Evolutionary conservation across 1,139 yeast genomes (phyloP).

Genomic region (Pichia sp.): DNA sequence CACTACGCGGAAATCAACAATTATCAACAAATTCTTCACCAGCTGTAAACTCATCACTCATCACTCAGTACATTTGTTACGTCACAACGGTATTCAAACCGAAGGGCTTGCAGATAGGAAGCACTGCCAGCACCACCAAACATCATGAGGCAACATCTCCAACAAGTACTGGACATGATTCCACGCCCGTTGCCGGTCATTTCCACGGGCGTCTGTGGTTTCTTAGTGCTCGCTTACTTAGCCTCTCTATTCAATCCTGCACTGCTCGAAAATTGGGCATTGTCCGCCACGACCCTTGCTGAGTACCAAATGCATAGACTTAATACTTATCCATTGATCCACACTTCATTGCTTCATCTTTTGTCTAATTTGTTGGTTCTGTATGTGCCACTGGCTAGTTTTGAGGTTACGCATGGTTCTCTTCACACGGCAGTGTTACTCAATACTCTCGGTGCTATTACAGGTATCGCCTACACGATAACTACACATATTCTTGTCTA

Average conservation of each 20-base stretch:
- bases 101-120: no score
- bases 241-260: constrained; percentile 29
- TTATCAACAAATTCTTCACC: no score
- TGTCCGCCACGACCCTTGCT: no score
- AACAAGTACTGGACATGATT: no score
- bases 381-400: constrained; percentile 55
- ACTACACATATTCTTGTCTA: constrained; percentile 40
- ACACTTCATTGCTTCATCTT: constrained; percentile 55
- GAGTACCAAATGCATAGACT: constrained; percentile 53
- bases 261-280: constrained; percentile 28
- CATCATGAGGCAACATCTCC: no score
- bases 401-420: constrained; percentile 76
- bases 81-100: no score
- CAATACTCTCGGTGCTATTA: constrained; percentile 61
- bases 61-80: no score
- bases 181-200: constrained; percentile 11
- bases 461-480: constrained; percentile 62
- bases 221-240: constrained; percentile 37
- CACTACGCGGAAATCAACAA: no score
- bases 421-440: constrained; percentile 80
- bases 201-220: constrained; percentile 29
- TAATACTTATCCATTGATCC: constrained; percentile 72
- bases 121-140: no score
- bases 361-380: constrained; percentile 54
- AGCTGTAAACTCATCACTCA: no score